These are phyloP conservation scores for Saturnispora quitensis DNA, from an alignment of 805 yeast species.

Conservation along the genomic window DNA sequence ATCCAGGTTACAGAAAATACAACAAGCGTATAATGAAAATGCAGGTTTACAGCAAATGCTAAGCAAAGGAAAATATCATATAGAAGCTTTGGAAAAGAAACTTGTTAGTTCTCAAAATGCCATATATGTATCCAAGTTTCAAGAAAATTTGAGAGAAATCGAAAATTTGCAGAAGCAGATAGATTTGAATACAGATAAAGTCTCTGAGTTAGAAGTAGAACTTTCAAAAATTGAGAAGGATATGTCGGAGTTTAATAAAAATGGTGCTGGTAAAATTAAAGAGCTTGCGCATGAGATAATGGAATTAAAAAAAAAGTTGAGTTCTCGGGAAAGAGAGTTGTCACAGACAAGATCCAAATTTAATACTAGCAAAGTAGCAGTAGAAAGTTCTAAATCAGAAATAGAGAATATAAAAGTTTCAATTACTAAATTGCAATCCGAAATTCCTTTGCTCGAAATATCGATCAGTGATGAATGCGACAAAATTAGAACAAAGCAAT, in stretches of 20 bases:
- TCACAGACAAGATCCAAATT: constrained; percentile 42
- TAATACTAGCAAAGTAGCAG: constrained; percentile 59
- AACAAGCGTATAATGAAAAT: constrained; percentile 39
- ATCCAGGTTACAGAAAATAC: constrained; percentile 34
- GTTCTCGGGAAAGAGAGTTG: constrained; percentile 30
- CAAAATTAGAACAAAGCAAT: constrained; percentile 24
- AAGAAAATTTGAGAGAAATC: constrained; percentile 17
- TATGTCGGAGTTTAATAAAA: constrained; percentile 67
- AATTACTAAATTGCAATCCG: constrained; percentile 27
- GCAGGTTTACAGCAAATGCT: constrained; percentile 49
- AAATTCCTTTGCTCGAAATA: constrained; percentile 29
- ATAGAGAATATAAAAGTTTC: constrained; percentile 36
- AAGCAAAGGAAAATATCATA: constrained; percentile 49
- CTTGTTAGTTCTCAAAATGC: constrained; percentile 49
- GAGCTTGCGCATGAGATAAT: constrained; percentile 48
- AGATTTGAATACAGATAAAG: constrained; percentile 29
- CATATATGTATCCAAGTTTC: constrained; percentile 37
- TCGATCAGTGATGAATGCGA: constrained; percentile 20
- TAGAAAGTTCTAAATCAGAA: constrained; percentile 60
- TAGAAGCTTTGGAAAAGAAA: constrained; percentile 45
- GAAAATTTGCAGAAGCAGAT: constrained; percentile 40
- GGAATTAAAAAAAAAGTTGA: constrained; percentile 30
- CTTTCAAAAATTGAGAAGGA: constrained; percentile 56
- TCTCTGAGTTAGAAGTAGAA: constrained; percentile 35
- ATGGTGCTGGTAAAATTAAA: constrained; percentile 73